Conservation (phyloP, 2,329 filamentous ascomycete genomes). For the Stromatinia cepivora region DNA sequence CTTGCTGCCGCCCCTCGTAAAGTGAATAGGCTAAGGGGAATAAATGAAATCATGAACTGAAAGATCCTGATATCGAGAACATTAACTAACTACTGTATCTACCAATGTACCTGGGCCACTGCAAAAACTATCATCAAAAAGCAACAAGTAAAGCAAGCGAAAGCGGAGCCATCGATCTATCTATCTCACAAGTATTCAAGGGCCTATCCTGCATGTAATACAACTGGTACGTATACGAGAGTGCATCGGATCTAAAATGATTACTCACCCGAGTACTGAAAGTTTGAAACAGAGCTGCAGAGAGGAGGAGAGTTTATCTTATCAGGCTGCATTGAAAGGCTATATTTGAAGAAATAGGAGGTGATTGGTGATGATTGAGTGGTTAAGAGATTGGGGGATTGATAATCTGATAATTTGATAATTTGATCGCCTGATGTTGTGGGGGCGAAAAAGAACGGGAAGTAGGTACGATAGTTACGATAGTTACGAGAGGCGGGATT, state of each 20-base stretch:
- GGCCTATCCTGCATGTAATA: too few relatives aligned
- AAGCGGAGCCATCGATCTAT: not conserved
- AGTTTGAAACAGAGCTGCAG: too few relatives aligned
- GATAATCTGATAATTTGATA: not conserved
- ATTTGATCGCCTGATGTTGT: not conserved
- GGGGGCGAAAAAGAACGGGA: conserved; percentile 9
- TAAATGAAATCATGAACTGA: not conserved
- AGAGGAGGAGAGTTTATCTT: too few relatives aligned
- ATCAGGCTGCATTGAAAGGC: too few relatives aligned
- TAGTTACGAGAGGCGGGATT: not conserved
- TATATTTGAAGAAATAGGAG: too few relatives aligned
- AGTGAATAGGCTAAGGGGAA: not conserved
- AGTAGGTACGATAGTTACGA: not conserved
- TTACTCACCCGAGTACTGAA: too few relatives aligned
- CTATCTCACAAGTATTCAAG: not conserved
- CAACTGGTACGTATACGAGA: too few relatives aligned
- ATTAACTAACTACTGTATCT: not conserved
- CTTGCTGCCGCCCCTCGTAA: not conserved
- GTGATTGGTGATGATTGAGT: too few relatives aligned
- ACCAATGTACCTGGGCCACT: not conserved
- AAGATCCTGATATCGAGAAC: not conserved
- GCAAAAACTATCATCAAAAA: not conserved
- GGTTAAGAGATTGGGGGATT: not conserved
- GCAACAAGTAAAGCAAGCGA: not conserved
- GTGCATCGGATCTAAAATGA: too few relatives aligned